phyloP scores from a whole-genome alignment of 1,284 basidiomycete species.

The Sutorius eximius region DNA sequence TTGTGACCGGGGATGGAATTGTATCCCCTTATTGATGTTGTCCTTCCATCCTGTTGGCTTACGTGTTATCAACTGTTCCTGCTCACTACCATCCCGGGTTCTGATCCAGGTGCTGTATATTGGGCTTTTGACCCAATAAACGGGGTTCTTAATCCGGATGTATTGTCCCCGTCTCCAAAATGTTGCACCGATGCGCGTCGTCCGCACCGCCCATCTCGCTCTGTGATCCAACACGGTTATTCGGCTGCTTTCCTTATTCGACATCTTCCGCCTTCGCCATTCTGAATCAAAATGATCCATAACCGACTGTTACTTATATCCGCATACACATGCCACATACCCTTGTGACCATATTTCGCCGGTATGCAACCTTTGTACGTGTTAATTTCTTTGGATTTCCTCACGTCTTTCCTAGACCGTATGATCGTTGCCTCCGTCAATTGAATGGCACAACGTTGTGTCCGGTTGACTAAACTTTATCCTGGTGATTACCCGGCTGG shows the following conservation, averaged over 20 bases:
- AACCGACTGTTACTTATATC: not conserved
- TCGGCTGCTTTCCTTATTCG: not conserved
- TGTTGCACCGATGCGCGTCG: not conserved
- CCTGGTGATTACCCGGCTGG: not conserved
- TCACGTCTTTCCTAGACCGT: conserved; percentile 7
- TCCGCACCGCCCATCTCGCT: not conserved
- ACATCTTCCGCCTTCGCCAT: not conserved
- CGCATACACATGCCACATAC: not conserved
- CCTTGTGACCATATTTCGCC: not conserved
- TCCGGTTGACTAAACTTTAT: not conserved
- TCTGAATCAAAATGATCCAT: not conserved
- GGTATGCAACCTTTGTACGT: conserved; percentile 12
- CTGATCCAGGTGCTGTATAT: conserved; percentile 5
- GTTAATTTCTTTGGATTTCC: not conserved
- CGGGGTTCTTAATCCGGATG: conserved; percentile 1
- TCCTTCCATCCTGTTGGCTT: not conserved
- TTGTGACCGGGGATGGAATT: not conserved
- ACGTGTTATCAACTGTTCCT: not conserved
- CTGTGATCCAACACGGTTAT: not conserved
- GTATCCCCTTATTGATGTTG: not conserved
- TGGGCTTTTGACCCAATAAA: conserved; percentile 1
- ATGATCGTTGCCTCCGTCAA: not conserved
- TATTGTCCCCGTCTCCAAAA: not conserved
- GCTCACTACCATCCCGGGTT: conserved; percentile 1
- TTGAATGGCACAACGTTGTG: not conserved